Evolutionary conservation across 2,329 filamentous ascomycete species (phyloP).

Genomic region (Trichoderma asperellum): DNA sequence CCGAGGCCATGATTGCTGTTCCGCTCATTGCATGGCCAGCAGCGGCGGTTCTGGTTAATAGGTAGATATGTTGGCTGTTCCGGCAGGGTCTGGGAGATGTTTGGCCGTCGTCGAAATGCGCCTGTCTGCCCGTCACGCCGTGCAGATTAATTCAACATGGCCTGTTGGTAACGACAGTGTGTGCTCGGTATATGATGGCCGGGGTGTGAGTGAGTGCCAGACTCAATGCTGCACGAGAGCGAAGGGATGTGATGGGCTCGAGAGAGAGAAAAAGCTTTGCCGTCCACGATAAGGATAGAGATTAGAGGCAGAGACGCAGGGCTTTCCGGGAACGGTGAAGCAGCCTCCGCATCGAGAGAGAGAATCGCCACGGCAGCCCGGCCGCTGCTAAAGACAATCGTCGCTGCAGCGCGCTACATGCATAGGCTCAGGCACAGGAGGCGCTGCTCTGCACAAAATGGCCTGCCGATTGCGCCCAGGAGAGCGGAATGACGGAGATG

Average conservation of each 20-base stretch:
- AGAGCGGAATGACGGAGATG: constrained; percentile 28
- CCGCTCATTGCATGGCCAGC: constrained; percentile 44
- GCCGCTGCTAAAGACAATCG: constrained; percentile 19
- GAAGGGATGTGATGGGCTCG: constrained; percentile 4
- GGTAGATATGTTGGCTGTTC: neutral
- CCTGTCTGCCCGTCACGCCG: constrained; percentile 28
- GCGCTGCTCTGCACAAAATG: constrained; percentile 16
- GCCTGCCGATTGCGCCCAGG: constrained; percentile 27
- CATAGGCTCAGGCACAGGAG: neutral
- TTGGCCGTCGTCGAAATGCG: constrained; percentile 27
- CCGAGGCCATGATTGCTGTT: constrained; percentile 46
- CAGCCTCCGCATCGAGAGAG: constrained; percentile 28
- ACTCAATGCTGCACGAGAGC: constrained; percentile 19
- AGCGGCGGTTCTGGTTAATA: constrained; percentile 1
- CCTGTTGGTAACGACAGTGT: constrained; percentile 24
- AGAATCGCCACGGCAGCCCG: constrained; percentile 27
- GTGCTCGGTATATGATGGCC: neutral
- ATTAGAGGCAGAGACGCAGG: constrained; percentile 5
- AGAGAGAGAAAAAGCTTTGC: constrained; percentile 1
- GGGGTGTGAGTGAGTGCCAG: constrained; percentile 21
- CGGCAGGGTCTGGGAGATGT: constrained; percentile 11
- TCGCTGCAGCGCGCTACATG: constrained; percentile 1
- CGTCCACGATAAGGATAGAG: constrained; percentile 23
- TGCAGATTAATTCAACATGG: constrained; percentile 37
- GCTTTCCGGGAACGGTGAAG: constrained; percentile 24